Evolutionary conservation across 768 basidiomycete species (phyloP), one percentile per base, ranked within the genome.

Genomic region (Suillus hirtellus): DNA sequence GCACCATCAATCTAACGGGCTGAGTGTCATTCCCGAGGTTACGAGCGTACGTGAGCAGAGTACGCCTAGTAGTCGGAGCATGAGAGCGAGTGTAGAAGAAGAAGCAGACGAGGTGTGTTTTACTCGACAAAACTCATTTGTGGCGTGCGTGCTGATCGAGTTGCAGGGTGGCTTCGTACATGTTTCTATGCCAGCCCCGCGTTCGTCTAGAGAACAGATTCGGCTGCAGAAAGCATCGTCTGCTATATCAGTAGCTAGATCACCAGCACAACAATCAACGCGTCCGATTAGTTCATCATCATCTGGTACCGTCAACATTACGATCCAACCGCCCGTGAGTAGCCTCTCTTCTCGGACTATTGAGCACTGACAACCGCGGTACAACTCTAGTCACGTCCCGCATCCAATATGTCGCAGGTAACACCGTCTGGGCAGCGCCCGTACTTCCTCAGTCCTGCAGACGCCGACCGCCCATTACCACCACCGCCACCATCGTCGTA

Each of bases 1-100:
- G 44, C 65, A 74, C 24, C 69, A 60, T 50, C 71, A 76, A 9
- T 68, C 70, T 37, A 65, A 76, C 9, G 83, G 82, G 4, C 77
- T 88, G 68, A 85, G 82, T 67, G 79, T 75, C 6, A 88, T 89
- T 67, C 80, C 77, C n/a, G 85, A 87, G 67, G 85, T 82, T 12
- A 73, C 72, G 43, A 87, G 83, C 63, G 63, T 73, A 5, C 75
- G 77, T 46, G 75, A 74, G 27, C 27, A 62, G 1, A 62, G 71
- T n/a, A 69, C 67, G n/a, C 62, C 65, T 0, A 66, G 66, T 21
- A 70, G 67, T 50, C 61, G 15, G 9, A 64, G 67, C 37, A 70
- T 75, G 27, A 82, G 77, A 65, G 79, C 80, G 21, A 70, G 68
- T 43, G 68, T 64, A n/a, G 78, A 79, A 53, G 78, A 79, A 42